Conservation (phyloP, 352 stramenopile species). For the Paralagenidium karlingii region DNA sequence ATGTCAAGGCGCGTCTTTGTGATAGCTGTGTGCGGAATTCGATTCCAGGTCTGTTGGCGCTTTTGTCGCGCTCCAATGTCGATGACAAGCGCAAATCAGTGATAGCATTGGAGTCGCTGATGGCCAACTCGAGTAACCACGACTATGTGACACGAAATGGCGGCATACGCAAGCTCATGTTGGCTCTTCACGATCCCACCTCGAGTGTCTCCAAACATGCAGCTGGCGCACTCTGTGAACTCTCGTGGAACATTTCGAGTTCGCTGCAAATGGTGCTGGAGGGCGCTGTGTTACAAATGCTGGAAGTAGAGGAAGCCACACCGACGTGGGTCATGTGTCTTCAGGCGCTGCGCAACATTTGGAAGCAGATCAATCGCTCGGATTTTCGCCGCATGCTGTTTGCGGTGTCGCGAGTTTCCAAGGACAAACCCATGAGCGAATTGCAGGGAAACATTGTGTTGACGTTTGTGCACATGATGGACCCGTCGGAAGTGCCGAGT, state of each 20-base stretch:
- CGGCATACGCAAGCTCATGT: conserved; percentile 55
- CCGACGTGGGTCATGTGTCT: conserved; percentile 71
- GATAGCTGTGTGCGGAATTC: conserved; percentile 76
- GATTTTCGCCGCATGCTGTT: conserved; percentile 81
- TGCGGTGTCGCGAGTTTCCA: conserved; percentile 65
- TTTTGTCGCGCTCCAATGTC: conserved; percentile 23
- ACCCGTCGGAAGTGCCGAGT: conserved; percentile 47
- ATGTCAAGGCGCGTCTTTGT: conserved; percentile 68
- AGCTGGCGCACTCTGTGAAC: conserved; percentile 55
- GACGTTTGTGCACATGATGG: conserved; percentile 86
- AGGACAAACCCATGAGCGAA: conserved; percentile 44
- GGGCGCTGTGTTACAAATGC: conserved; percentile 79
- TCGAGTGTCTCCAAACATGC: conserved; percentile 55
- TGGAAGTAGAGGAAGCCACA: conserved; percentile 69
- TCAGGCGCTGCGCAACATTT: conserved; percentile 76
- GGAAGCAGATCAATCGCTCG: conserved; percentile 78
- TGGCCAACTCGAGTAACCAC: conserved; percentile 77
- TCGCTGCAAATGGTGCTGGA: conserved; percentile 81
- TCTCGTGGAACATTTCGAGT: conserved; percentile 67
- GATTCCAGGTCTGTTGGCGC: conserved; percentile 49
- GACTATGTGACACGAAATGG: conserved; percentile 70
- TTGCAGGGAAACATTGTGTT: conserved; percentile 76
- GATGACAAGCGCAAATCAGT: conserved; percentile 58
- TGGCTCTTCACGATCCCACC: conserved; percentile 53
- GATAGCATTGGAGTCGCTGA: conserved; percentile 66